Evolutionary conservation across 495 filamentous ascomycete species (phyloP).

Genomic region (Rostrohypoxylon terebratum): DNA sequence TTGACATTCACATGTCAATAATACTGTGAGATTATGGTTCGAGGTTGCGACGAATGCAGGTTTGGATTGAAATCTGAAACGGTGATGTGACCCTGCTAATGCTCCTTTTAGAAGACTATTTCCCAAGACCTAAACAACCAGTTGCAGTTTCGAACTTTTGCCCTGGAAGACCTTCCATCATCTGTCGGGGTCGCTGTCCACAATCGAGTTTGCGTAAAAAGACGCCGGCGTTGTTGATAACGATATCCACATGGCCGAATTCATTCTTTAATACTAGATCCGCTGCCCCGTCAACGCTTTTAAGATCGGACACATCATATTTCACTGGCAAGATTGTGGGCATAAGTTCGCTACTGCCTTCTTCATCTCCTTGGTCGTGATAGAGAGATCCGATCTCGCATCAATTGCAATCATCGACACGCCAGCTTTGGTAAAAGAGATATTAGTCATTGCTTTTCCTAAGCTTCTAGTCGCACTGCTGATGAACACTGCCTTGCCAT

Average conservation of each 20-base stretch:
- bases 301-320: conserved; percentile 58
- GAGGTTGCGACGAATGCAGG: background rate
- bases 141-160: conserved; percentile 62
- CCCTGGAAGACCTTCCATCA: conserved; percentile 62
- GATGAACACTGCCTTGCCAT: conserved; percentile 59
- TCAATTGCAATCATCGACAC: conserved; percentile 59
- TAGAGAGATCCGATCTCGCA: conserved; percentile 57
- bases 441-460: conserved; percentile 57
- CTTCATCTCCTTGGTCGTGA: conserved; percentile 50
- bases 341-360: conserved; percentile 52
- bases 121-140: conserved; percentile 46
- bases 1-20: background rate
- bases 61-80: background rate
- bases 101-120: background rate
- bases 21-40: background rate
- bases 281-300: conserved; percentile 52
- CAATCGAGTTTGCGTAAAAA: conserved; percentile 46
- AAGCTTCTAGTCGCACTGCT: conserved; percentile 65
- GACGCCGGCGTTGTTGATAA: conserved; percentile 67
- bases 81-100: background rate
- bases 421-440: conserved; percentile 61
- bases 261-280: conserved; percentile 44
- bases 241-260: conserved; percentile 61
- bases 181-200: conserved; percentile 57
- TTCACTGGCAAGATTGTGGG: conserved; percentile 56